Evolutionary conservation across 305 asterid genomes (phyloP), one percentile per base, ranked within the genome.

Genomic region (Salvia sclarea): DNA sequence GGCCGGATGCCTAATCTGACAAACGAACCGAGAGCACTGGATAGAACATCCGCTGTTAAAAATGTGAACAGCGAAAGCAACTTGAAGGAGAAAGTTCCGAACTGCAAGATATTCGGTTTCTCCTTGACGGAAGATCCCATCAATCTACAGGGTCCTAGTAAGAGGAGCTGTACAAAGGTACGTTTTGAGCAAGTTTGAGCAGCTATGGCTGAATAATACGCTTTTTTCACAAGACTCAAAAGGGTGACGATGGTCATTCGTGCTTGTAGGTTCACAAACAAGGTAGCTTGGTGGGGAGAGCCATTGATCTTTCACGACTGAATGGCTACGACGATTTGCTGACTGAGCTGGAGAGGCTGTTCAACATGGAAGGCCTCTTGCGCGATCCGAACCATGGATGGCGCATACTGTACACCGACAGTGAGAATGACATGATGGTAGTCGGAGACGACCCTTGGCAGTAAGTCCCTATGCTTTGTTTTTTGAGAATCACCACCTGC

Each of bases 361-460:
- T 94, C 65, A 72, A 79, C 86, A 91, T 94, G 98, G 96, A 91
- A 63, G 95, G 93, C 50, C 87, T 94, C 57, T 66, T 94, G 85
- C 81, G 74, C 31, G 87, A 87, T 75, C 95, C 95, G 2, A 78
- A 87, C 60, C 79, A 86, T 44, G 98, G 96, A 30, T 94, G 98
- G 98, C 89, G 91, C 49, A 78, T 94, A 64, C 75, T 94, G 84
- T 94, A 94, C 22, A 91, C 98, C 0, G 98, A 94, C 79, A 87
- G 96, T 52, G 98, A 94, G 78, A 94, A 86, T 41, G 98, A 94
- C 80, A 89, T 89, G 97, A 91, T 94, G 98, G 96, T 94, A n/a
- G 98, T 89, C 10, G 98, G 98, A 5, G 98, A 94, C 22, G 98
- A 94, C 79, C 98, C 97, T 13, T 94, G 98, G 98, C 86, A 79